Evolutionary conservation across 495 filamentous ascomycete genomes (phyloP).

Genomic region (Darksidea phi): DNA sequence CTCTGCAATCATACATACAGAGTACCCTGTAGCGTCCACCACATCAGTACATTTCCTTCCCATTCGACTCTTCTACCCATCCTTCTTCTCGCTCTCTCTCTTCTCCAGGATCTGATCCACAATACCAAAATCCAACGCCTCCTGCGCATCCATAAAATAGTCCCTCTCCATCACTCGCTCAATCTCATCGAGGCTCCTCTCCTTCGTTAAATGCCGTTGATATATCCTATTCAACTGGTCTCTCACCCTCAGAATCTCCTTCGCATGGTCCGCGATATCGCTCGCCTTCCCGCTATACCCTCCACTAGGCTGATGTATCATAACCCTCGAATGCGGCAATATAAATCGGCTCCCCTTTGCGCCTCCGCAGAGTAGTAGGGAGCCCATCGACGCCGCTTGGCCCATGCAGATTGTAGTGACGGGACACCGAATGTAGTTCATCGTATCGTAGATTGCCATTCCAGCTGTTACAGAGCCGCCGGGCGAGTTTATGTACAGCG

Average conservation of each 20-base stretch:
- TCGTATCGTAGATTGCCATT: conserved; percentile 97
- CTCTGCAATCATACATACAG: too few species aligned
- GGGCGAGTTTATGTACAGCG: conserved; percentile 96
- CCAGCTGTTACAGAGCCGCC: conserved; percentile 94
- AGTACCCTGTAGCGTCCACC: too few species aligned
- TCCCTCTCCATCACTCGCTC: conserved; percentile 96
- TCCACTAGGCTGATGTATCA: conserved; percentile 94
- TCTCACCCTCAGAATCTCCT: conserved; percentile 87
- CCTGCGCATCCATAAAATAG: conserved; percentile 84
- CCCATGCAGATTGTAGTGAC: conserved; percentile 94
- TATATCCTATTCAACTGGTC: conserved; percentile 88
- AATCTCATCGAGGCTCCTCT: conserved; percentile 71
- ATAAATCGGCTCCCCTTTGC: conserved; percentile 81
- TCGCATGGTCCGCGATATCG: conserved; percentile 95
- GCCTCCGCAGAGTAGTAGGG: conserved; percentile 81
- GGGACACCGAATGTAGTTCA: conserved; percentile 91
- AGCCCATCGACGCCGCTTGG: conserved; percentile 93
- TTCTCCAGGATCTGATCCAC: conserved; percentile 81
- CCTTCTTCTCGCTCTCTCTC: conserved; percentile 47
- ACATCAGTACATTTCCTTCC: conserved; percentile 2
- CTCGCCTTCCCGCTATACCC: conserved; percentile 86
- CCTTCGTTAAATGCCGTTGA: conserved; percentile 76
- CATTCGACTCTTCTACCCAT: conserved; percentile 8
- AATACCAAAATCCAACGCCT: conserved; percentile 85
- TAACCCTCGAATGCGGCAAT: conserved; percentile 87